Evolutionary conservation across 1,284 basidiomycete species (phyloP).

Genomic region (Inonotus hispidus): DNA sequence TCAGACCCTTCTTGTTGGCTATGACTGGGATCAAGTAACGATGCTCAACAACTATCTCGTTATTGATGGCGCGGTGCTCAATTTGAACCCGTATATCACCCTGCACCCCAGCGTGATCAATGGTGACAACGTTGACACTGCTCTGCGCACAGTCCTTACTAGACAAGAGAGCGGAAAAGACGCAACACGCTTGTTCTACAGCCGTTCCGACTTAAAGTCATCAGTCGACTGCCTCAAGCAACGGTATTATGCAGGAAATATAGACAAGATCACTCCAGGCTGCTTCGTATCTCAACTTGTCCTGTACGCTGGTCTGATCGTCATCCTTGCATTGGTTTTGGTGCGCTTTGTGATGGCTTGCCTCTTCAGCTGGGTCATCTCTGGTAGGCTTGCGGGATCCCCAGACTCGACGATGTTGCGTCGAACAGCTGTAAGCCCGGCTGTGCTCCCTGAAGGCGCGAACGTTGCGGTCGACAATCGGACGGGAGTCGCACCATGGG

Average conservation of each 20-base stretch:
- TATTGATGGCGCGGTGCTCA: slow-evolving; percentile 90
- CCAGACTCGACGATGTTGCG: slow-evolving; percentile 64
- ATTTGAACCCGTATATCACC: slow-evolving; percentile 83
- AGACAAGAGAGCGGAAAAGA: slow-evolving; percentile 72
- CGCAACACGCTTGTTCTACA: slow-evolving; percentile 82
- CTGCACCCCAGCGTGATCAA: slow-evolving; percentile 66
- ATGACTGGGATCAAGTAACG: slow-evolving; percentile 84
- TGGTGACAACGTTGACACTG: slow-evolving; percentile 76
- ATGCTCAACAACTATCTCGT: slow-evolving; percentile 71
- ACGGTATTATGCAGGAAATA: slow-evolving; percentile 89
- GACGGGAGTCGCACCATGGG: slow-evolving; percentile 93
- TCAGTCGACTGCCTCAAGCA: slow-evolving; percentile 77
- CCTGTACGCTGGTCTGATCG: slow-evolving; percentile 86
- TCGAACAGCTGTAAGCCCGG: slow-evolving; percentile 82
- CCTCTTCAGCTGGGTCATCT: slow-evolving; percentile 95
- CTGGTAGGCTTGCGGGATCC: slow-evolving; percentile 68
- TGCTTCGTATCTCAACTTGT: slow-evolving; percentile 91
- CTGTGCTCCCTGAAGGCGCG: slow-evolving; percentile 92
- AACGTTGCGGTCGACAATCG: slow-evolving; percentile 85
- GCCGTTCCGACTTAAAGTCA: slow-evolving; percentile 55
- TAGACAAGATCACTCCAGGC: slow-evolving; percentile 94
- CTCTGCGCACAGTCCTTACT: slow-evolving; percentile 72
- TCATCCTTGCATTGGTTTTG: slow-evolving; percentile 88
- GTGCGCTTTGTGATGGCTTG: slow-evolving; percentile 95
- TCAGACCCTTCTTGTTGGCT: slow-evolving; percentile 69